phyloP scores from a whole-genome alignment of 495 filamentous ascomycete species.

The Hypoxylon subgilvum region DNA sequence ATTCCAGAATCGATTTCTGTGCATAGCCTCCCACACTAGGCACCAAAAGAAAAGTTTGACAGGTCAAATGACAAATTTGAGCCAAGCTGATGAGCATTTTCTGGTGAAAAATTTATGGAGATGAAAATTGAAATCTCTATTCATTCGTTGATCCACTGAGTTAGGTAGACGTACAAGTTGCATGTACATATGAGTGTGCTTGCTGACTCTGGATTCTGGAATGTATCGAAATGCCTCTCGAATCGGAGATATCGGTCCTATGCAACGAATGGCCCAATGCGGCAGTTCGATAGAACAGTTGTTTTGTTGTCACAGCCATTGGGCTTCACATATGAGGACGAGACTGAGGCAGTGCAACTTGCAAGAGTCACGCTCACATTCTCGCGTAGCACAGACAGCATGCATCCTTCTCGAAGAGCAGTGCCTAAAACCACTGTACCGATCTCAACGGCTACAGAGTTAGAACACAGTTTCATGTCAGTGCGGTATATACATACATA shows the following conservation, averaged over 20 bases:
- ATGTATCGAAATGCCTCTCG: background rate
- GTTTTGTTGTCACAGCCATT: background rate
- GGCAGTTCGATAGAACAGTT: background rate
- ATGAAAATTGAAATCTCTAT: too few relatives aligned
- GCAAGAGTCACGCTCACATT: conserved; percentile 17
- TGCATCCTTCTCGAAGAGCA: background rate
- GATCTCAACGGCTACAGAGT: background rate
- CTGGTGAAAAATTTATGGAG: too few relatives aligned
- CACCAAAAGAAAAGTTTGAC: background rate
- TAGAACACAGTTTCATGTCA: too few relatives aligned
- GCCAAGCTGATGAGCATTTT: too few relatives aligned
- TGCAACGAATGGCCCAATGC: conserved; percentile 12
- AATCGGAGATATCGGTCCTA: background rate
- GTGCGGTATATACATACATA: too few relatives aligned
- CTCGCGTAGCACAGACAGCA: conserved; percentile 3
- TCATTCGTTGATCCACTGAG: too few relatives aligned
- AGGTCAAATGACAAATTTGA: background rate
- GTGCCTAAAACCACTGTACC: background rate
- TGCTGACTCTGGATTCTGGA: too few relatives aligned
- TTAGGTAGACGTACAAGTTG: too few relatives aligned
- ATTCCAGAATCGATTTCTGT: conserved; percentile 22
- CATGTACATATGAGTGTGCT: too few relatives aligned
- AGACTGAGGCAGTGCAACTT: conserved; percentile 25
- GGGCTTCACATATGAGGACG: conserved; percentile 11
- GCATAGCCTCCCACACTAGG: conserved; percentile 4